Percentiles rank a stretch among this genome's conserved stretches.
phyloP scores from a whole-genome alignment of 2,329 filamentous ascomycete species.

The Aspergillus pseudoterreus region DNA sequence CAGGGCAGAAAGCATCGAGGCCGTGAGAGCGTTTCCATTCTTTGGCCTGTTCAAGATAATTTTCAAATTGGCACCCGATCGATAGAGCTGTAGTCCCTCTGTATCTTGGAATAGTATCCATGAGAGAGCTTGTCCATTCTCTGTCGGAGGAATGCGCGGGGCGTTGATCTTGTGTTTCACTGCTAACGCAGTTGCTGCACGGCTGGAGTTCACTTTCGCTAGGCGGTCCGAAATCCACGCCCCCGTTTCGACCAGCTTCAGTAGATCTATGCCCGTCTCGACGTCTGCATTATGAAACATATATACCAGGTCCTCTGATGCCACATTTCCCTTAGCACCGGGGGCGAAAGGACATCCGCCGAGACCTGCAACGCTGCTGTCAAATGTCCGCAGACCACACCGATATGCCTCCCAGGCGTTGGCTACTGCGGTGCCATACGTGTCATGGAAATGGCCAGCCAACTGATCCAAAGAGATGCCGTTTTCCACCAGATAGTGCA shows the following conservation, averaged over 20 bases:
- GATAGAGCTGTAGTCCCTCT: conserved; percentile 25
- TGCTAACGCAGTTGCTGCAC: conserved; percentile 18
- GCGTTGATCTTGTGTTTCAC: background rate
- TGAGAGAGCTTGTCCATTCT: background rate
- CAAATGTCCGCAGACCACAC: conserved; percentile 73
- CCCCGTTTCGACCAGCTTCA: conserved; percentile 62
- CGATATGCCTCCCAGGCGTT: conserved; percentile 75
- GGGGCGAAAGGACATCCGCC: conserved; percentile 84
- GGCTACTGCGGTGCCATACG: conserved; percentile 79
- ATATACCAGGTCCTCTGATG: conserved; percentile 80
- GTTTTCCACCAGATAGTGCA: conserved; percentile 28
- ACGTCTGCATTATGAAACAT: conserved; percentile 60
- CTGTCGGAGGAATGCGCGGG: background rate
- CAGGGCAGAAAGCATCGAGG: conserved; percentile 32
- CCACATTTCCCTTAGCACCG: conserved; percentile 81
- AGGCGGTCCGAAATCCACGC: conserved; percentile 58
- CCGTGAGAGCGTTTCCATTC: conserved; percentile 41
- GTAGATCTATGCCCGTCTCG: conserved; percentile 66
- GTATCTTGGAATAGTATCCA: conserved; percentile 19
- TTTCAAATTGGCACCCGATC: conserved; percentile 28
- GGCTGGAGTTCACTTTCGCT: conserved; percentile 18
- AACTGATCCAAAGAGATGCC: conserved; percentile 67
- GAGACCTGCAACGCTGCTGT: conserved; percentile 73
- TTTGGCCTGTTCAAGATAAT: conserved; percentile 32
- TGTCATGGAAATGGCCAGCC: conserved; percentile 85